Conservation (phyloP, 345 rosid genomes). For the Gossypium arboreum region DNA sequence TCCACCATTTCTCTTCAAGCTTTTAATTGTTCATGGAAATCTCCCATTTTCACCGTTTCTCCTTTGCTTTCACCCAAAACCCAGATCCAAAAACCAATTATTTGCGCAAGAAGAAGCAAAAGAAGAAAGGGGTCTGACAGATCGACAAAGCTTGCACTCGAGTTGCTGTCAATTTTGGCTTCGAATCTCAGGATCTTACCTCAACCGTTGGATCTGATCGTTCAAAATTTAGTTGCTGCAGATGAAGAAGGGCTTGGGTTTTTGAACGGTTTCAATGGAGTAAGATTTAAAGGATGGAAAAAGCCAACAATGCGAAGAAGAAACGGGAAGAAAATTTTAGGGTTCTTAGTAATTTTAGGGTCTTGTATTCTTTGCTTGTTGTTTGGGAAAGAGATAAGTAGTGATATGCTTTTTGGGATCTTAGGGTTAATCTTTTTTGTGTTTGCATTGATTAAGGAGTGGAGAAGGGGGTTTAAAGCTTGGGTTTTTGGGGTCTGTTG, state of each 20-base stretch:
- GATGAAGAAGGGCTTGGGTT: slow-evolving; percentile 31
- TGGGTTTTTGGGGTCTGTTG: slow-evolving; percentile 34
- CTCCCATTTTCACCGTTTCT: not conserved
- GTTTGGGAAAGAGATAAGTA: slow-evolving; percentile 29
- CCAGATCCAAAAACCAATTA: slow-evolving; percentile 25
- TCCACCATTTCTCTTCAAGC: not conserved
- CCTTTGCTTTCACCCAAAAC: not conserved
- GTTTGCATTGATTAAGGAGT: slow-evolving; percentile 13
- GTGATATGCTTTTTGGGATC: slow-evolving; percentile 23
- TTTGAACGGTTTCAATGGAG: slow-evolving; percentile 36
- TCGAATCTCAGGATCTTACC: slow-evolving; percentile 41
- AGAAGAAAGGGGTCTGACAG: slow-evolving; percentile 31
- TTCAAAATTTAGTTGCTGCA: slow-evolving; percentile 28
- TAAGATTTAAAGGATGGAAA: slow-evolving; percentile 36
- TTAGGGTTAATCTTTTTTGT: slow-evolving; percentile 28
- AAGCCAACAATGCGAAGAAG: slow-evolving; percentile 23
- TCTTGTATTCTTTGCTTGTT: slow-evolving; percentile 27
- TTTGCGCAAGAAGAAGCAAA: slow-evolving; percentile 36
- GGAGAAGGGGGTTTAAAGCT: slow-evolving; percentile 26
- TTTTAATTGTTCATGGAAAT: slow-evolving; percentile 6
- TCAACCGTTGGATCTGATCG: slow-evolving; percentile 35
- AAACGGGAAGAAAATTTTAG: slow-evolving; percentile 15
- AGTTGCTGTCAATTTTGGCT: slow-evolving; percentile 31
- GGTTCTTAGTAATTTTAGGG: slow-evolving; percentile 21
- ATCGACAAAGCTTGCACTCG: slow-evolving; percentile 24